Conservation (phyloP, 192 early-diverging fungal species). For the Entrophospora sp. region DNA sequence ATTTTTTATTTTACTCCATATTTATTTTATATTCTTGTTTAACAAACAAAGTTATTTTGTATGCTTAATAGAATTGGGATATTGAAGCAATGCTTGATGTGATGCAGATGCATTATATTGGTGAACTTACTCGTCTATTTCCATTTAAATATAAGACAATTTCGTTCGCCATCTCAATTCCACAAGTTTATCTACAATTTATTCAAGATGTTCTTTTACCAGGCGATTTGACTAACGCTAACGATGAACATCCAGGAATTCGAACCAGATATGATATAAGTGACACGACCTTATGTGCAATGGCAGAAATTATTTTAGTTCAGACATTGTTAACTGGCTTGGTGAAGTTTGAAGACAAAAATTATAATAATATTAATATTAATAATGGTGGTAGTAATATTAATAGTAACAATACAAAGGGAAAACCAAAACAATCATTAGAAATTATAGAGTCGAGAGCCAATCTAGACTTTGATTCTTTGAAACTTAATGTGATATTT, state of each 20-base stretch:
- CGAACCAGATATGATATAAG: conserved; percentile 49
- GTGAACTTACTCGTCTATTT: conserved; percentile 41
- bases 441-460: conserved; percentile 45
- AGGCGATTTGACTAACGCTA: conserved; percentile 39
- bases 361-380: conserved; percentile 41
- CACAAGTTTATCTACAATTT: conserved; percentile 48
- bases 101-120: conserved; percentile 55
- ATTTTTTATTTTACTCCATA: neutral
- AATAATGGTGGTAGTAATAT: no score
- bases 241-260: conserved; percentile 38
- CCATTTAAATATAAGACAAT: conserved; percentile 40
- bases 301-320: conserved; percentile 51
- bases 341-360: conserved; percentile 40
- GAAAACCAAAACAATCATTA: conserved; percentile 33
- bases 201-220: conserved; percentile 69
- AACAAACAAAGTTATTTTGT: conserved; percentile 1
- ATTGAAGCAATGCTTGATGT: conserved; percentile 58
- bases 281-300: conserved; percentile 47
- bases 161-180: conserved; percentile 45
- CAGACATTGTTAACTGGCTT: conserved; percentile 40
- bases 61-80: conserved; percentile 46
- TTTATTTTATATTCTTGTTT: neutral
- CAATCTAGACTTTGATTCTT: conserved; percentile 41
- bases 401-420: no score
- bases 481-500: conserved; percentile 50